phyloP scores from a whole-genome alignment of 2,329 filamentous ascomycete genomes.

The Colletotrichum lupini region DNA sequence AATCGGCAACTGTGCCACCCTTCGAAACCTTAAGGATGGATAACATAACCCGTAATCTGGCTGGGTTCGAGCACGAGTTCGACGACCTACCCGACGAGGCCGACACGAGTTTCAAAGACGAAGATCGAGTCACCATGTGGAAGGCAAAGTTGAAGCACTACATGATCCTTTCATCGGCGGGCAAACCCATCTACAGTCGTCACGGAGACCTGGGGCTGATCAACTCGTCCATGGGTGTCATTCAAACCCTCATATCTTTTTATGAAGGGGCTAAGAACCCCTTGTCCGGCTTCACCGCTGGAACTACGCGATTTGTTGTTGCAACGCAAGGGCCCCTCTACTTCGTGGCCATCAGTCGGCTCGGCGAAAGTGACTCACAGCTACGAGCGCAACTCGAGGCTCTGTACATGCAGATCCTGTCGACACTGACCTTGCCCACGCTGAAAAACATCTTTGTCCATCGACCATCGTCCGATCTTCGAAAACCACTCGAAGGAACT shows the following conservation, averaged over 20 bases:
- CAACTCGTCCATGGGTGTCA: slow-evolving; percentile 92
- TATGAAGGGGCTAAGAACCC: slow-evolving; percentile 85
- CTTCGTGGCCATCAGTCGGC: slow-evolving; percentile 90
- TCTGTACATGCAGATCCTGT: slow-evolving; percentile 97
- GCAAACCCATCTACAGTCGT: slow-evolving; percentile 96
- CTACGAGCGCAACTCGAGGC: slow-evolving; percentile 89
- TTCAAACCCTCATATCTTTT: slow-evolving; percentile 98
- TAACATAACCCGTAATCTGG: slow-evolving; percentile 63
- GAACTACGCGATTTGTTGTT: slow-evolving; percentile 85
- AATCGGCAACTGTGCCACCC: slow-evolving; percentile 68
- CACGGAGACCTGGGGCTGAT: slow-evolving; percentile 92
- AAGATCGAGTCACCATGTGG: slow-evolving; percentile 77
- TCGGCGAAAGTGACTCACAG: slow-evolving; percentile 92
- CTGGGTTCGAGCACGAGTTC: slow-evolving; percentile 82
- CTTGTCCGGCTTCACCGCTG: slow-evolving; percentile 88
- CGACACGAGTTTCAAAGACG: slow-evolving; percentile 57
- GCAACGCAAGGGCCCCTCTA: slow-evolving; percentile 88
- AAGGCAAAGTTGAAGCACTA: slow-evolving; percentile 97
- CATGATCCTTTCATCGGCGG: slow-evolving; percentile 93
- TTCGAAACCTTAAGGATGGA: slow-evolving; percentile 65
- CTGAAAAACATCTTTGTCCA: slow-evolving; percentile 89
- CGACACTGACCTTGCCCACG: slow-evolving; percentile 89
- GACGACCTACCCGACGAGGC: slow-evolving; percentile 73
- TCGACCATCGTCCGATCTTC: slow-evolving; percentile 92
- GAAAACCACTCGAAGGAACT: slow-evolving; percentile 89